Conservation (phyloP, 495 filamentous ascomycete genomes). For the Aspergillus sclerotiicarbonarius region DNA sequence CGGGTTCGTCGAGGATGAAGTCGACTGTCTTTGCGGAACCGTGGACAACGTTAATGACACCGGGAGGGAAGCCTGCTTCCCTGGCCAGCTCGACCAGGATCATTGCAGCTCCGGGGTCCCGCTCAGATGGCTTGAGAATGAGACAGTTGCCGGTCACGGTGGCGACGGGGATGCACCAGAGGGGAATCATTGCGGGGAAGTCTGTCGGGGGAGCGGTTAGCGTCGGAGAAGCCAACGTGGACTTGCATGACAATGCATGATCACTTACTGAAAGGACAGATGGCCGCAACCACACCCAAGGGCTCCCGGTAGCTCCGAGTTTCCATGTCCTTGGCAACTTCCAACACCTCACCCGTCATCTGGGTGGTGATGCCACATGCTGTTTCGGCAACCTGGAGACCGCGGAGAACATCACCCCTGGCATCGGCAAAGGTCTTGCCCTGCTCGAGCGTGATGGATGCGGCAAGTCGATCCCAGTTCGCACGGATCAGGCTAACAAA, state of each 20-base stretch:
- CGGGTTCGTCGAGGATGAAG: conserved; percentile 94
- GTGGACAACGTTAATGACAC: conserved; percentile 94
- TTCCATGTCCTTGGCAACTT: conserved; percentile 99
- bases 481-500: conserved; percentile 85
- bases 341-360: conserved; percentile 88
- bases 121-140: conserved; percentile 95
- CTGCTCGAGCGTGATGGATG: conserved; percentile 95
- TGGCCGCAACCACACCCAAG: conserved; percentile 90
- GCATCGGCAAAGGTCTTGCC: conserved; percentile 98
- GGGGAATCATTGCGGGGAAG: conserved; percentile 99
- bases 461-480: conserved; percentile 93
- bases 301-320: conserved; percentile 91
- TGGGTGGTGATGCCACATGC: conserved; percentile 93
- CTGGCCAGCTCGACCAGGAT: conserved; percentile 90
- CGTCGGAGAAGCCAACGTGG: not conserved
- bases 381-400: conserved; percentile 95
- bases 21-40: conserved; percentile 89
- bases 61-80: conserved; percentile 90
- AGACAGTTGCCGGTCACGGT: conserved; percentile 93
- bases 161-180: conserved; percentile 95
- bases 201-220: conserved; percentile 31
- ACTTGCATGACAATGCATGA: not conserved
- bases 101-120: conserved; percentile 97
- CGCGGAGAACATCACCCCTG: conserved; percentile 89
- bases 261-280: conserved; percentile 96